phyloP scores from a whole-genome alignment of 1,284 basidiomycete genomes.

The Inonotus hispidus region DNA sequence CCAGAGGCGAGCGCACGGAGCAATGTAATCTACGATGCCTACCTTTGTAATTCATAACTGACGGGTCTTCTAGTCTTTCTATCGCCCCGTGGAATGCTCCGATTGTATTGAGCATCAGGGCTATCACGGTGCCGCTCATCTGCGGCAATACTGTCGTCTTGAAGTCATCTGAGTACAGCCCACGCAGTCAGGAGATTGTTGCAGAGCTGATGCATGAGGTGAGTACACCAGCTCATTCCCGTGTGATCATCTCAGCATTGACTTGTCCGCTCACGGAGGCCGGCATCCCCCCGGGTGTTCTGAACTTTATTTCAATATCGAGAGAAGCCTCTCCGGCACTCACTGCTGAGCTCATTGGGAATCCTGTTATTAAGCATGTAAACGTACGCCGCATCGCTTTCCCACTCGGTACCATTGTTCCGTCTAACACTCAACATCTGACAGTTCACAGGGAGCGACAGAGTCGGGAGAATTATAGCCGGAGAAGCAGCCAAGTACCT shows the following conservation, averaged over 20 bases:
- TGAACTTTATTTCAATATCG: constrained; percentile 54
- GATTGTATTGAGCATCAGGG: constrained; percentile 40
- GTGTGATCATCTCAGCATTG: neutral
- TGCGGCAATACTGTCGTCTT: constrained; percentile 63
- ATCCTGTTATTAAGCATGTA: constrained; percentile 45
- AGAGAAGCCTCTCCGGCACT: constrained; percentile 39
- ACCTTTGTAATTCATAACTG: neutral
- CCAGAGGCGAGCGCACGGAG: constrained; percentile 29
- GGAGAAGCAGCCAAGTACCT: constrained; percentile 68
- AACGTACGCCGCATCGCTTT: constrained; percentile 29
- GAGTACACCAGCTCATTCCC: neutral
- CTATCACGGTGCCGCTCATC: constrained; percentile 48
- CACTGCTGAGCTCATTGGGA: constrained; percentile 49
- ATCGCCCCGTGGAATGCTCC: constrained; percentile 41
- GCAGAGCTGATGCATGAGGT: constrained; percentile 45
- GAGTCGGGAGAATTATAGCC: constrained; percentile 66
- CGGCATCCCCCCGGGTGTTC: constrained; percentile 55
- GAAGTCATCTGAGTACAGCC: constrained; percentile 54
- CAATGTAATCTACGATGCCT: constrained; percentile 27
- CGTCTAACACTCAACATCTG: constrained; percentile 6
- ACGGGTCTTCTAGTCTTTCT: constrained; percentile 19
- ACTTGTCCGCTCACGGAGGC: constrained; percentile 33
- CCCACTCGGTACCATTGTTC: neutral
- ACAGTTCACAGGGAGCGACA: constrained; percentile 68
- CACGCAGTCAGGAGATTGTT: constrained; percentile 44